Percentiles rank a stretch among this genome's conserved stretches.
These are phyloP conservation scores for Parmelia sp. DNA, from an alignment of 495 filamentous ascomycete genomes.

Conservation along the genomic window DNA sequence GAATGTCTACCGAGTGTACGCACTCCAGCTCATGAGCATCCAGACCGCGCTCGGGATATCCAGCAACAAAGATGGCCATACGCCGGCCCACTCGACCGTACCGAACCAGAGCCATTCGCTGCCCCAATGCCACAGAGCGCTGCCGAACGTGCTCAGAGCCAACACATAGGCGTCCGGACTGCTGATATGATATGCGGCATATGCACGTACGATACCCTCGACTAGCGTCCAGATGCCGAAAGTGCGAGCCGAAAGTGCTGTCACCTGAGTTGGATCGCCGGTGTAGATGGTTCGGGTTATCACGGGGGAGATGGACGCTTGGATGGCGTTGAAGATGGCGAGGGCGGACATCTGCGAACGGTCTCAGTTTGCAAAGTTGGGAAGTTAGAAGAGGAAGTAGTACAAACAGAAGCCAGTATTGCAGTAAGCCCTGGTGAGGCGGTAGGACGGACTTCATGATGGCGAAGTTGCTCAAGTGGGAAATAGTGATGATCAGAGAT, in stretches of 20 bases:
- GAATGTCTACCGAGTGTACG: conserved; percentile 1
- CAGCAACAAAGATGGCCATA: conserved; percentile 4
- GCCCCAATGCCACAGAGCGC: conserved; percentile 1
- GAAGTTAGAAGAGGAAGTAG: not conserved
- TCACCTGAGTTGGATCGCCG: not conserved
- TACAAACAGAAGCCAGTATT: conserved; percentile 4
- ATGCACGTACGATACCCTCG: conserved; percentile 9
- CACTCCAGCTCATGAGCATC: conserved; percentile 7
- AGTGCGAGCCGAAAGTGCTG: conserved; percentile 1
- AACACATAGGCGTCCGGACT: conserved; percentile 7
- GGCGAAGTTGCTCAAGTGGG: not conserved
- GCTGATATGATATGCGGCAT: conserved; percentile 5
- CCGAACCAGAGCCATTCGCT: conserved; percentile 7
- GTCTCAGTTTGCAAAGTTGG: not conserved
- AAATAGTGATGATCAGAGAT: not conserved
- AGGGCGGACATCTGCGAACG: not conserved
- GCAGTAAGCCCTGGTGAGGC: not conserved
- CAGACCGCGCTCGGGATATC: not conserved
- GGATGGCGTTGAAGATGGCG: conserved; percentile 1
- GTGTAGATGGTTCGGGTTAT: not conserved
- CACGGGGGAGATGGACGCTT: not conserved
- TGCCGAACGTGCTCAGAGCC: conserved; percentile 2
- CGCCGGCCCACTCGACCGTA: not conserved
- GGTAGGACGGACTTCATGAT: conserved; percentile 1
- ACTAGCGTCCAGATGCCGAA: conserved; percentile 7